A percentile compares a stretch with the other conserved stretches of the same genome.
Evolutionary conservation across 768 basidiomycete species (phyloP).

Genomic region (Coprinellus micaceus): DNA sequence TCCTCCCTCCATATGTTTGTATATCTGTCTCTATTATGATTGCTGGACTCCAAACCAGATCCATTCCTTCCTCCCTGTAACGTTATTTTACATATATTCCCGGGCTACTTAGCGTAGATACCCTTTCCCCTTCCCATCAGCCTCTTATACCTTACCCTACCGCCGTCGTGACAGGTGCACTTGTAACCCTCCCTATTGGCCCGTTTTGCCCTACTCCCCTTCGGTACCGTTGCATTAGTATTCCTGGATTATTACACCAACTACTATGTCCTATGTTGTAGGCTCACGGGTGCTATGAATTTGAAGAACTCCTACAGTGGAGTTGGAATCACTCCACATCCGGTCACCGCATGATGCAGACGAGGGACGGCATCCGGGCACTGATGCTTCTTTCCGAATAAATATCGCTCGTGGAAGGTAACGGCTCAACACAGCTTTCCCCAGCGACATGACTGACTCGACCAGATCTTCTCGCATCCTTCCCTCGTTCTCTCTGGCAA

Average conservation of each 20-base stretch:
- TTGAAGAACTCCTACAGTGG: too few species aligned
- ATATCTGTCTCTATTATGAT: slow-evolving; percentile 22
- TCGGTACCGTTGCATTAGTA: slow-evolving; percentile 10
- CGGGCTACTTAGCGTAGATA: slow-evolving; percentile 41
- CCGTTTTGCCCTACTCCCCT: background rate
- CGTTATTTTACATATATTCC: slow-evolving; percentile 28
- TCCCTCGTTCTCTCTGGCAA: slow-evolving; percentile 73
- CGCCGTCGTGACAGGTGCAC: slow-evolving; percentile 12
- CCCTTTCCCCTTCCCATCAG: slow-evolving; percentile 33
- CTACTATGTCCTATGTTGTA: background rate
- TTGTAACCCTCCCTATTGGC: slow-evolving; percentile 22
- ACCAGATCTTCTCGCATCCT: slow-evolving; percentile 46
- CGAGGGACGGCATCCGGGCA: too few species aligned
- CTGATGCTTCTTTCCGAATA: background rate
- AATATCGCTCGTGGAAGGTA: too few species aligned
- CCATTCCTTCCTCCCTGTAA: slow-evolving; percentile 29
- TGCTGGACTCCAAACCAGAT: slow-evolving; percentile 32
- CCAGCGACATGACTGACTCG: slow-evolving; percentile 10
- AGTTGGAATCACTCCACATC: too few species aligned
- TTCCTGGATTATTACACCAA: background rate
- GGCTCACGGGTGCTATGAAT: too few species aligned
- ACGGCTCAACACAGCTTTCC: too few species aligned
- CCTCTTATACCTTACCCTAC: slow-evolving; percentile 27
- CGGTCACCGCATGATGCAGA: too few species aligned
- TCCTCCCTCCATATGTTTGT: slow-evolving; percentile 19